Conservation (phyloP, 192 early-diverging fungal species). For the Entophlyctis helioformis region DNA sequence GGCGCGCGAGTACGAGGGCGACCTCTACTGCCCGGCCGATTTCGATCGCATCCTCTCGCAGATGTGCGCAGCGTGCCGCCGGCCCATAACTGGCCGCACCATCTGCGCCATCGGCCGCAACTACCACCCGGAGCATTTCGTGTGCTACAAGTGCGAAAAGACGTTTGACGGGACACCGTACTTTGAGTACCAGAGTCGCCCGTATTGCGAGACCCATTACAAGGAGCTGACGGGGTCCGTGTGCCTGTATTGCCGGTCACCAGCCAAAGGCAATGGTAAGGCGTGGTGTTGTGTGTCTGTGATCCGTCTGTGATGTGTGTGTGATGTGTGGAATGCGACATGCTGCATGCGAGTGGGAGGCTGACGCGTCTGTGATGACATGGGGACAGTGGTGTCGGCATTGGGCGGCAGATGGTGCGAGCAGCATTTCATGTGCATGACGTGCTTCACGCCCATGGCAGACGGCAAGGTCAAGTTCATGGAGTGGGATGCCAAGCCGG, state of each 20-base stretch:
- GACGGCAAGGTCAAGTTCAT: conserved; percentile 11
- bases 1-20: conserved; percentile 30
- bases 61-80: conserved; percentile 24
- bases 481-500: conserved; percentile 30
- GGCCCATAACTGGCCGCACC: conserved; percentile 25
- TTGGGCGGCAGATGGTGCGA: conserved; percentile 29
- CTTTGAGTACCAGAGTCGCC: conserved; percentile 27
- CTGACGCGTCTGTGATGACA: too few relatives aligned
- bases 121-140: conserved; percentile 42
- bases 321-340: too few relatives aligned
- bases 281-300: too few relatives aligned
- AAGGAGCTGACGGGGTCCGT: conserved; percentile 27
- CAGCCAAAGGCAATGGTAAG: conserved; percentile 25
- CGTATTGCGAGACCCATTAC: conserved; percentile 36
- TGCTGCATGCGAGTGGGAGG: conserved; percentile 1
- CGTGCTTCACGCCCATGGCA: conserved; percentile 15
- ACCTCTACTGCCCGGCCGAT: conserved; percentile 34
- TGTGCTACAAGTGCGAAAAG: conserved; percentile 33
- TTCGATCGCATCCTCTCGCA: conserved; percentile 15
- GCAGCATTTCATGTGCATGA: conserved; percentile 34
- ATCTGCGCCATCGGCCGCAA: conserved; percentile 25
- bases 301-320: too few relatives aligned
- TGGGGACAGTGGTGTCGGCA: conserved; percentile 23
- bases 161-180: conserved; percentile 24
- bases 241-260: conserved; percentile 26